Percentiles rank a stretch among this genome's conserved stretches.
Evolutionary conservation across 371 early-diverging fungal genomes (phyloP).

Genomic region (Encephalitozoon hellem): DNA sequence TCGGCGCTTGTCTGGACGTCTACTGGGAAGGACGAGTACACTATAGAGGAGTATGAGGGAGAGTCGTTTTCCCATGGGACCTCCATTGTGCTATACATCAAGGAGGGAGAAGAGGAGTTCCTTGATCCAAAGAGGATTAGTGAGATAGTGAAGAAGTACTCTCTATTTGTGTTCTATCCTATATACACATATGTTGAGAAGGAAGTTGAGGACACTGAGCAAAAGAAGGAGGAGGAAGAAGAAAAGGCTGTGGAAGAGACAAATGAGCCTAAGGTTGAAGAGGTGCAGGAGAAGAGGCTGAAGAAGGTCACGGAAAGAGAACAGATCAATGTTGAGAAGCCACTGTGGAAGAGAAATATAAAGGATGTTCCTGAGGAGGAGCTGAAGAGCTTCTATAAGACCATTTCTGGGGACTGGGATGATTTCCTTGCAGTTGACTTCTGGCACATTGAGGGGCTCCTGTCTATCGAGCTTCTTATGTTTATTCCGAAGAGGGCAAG

Average conservation of each 20-base stretch:
- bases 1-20: slow-evolving; percentile 84
- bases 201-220: slow-evolving; percentile 69
- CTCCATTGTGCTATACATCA: slow-evolving; percentile 73
- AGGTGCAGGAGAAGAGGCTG: slow-evolving; percentile 64
- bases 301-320: slow-evolving; percentile 65
- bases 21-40: slow-evolving; percentile 78
- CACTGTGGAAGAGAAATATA: slow-evolving; percentile 83
- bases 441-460: slow-evolving; percentile 76
- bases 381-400: slow-evolving; percentile 80
- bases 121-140: slow-evolving; percentile 69
- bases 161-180: slow-evolving; percentile 80
- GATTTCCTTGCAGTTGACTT: slow-evolving; percentile 76
- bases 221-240: slow-evolving; percentile 64
- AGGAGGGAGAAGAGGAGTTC: slow-evolving; percentile 79
- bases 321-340: slow-evolving; percentile 67
- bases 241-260: slow-evolving; percentile 61
- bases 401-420: slow-evolving; percentile 83
- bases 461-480: slow-evolving; percentile 79
- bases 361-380: slow-evolving; percentile 76
- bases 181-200: slow-evolving; percentile 71
- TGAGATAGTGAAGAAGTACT: slow-evolving; percentile 82
- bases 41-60: slow-evolving; percentile 71
- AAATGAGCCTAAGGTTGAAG: slow-evolving; percentile 63
- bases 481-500: slow-evolving; percentile 76
- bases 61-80: slow-evolving; percentile 76